Conservation (phyloP, 2,329 filamentous ascomycete genomes). For the Epichloe scottii region DNA sequence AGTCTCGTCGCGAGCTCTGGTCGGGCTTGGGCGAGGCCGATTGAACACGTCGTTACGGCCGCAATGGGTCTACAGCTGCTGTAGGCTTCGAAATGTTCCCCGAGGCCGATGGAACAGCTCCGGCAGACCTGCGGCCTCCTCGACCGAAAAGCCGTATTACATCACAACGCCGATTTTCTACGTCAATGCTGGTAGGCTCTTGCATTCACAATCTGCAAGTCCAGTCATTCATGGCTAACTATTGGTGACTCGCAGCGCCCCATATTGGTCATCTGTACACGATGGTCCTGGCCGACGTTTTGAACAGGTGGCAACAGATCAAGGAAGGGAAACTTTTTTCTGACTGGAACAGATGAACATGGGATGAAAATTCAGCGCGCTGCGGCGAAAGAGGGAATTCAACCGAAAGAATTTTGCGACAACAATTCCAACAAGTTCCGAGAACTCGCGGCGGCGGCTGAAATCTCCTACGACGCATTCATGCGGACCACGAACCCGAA, state of each 20-base stretch:
- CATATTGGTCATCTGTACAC: slow-evolving; percentile 93
- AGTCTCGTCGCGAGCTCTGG: slow-evolving; percentile 15
- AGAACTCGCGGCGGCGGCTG: slow-evolving; percentile 55
- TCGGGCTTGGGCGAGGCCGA: slow-evolving; percentile 12
- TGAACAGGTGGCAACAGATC: slow-evolving; percentile 83
- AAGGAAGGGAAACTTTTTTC: slow-evolving; percentile 55
- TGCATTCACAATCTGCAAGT: too few relatives aligned
- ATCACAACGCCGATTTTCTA: slow-evolving; percentile 97
- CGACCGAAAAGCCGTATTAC: slow-evolving; percentile 67
- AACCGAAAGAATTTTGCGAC: slow-evolving; percentile 81
- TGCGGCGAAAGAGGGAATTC: slow-evolving; percentile 54
- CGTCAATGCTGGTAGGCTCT: slow-evolving; percentile 72
- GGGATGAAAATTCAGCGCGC: slow-evolving; percentile 95
- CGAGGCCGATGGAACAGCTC: slow-evolving; percentile 21
- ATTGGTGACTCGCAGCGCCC: slow-evolving; percentile 44
- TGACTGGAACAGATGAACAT: slow-evolving; percentile 94
- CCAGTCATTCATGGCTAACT: background rate
- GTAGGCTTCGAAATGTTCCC: slow-evolving; percentile 11
- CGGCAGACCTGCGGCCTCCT: slow-evolving; percentile 8
- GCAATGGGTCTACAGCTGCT: slow-evolving; percentile 18
- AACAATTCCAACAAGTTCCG: slow-evolving; percentile 68
- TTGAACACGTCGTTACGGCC: slow-evolving; percentile 9
- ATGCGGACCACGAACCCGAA: slow-evolving; percentile 79
- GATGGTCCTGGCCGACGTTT: slow-evolving; percentile 78
- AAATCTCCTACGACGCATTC: slow-evolving; percentile 72